These are phyloP conservation scores for Rhizopus sp. DNA, from an alignment of 371 early-diverging fungal species.

Conservation along the genomic window DNA sequence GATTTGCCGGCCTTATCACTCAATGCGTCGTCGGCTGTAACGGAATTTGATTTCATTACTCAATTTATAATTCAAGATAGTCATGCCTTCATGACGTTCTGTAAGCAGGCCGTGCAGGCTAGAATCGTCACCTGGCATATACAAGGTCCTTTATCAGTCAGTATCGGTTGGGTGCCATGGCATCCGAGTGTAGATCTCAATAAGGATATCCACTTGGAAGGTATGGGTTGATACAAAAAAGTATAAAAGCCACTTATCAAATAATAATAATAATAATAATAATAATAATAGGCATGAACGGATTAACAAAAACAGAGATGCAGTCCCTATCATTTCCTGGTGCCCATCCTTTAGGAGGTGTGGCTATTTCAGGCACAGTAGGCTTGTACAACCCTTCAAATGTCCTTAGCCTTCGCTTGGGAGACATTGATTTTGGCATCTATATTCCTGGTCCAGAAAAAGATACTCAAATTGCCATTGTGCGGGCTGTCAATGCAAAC, in stretches of 20 bases:
- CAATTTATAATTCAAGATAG: constrained; percentile 36
- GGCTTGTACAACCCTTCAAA: constrained; percentile 50
- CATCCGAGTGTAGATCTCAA: constrained; percentile 23
- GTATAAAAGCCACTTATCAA: background rate
- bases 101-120: constrained; percentile 40
- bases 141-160: constrained; percentile 28
- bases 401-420: constrained; percentile 39
- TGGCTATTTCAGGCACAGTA: constrained; percentile 32
- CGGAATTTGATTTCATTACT: constrained; percentile 45
- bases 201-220: constrained; percentile 36
- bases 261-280: background rate
- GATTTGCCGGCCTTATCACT: constrained; percentile 36
- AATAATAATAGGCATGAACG: constrained; percentile 43
- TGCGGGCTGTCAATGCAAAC: constrained; percentile 37
- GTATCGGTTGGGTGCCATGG: constrained; percentile 39
- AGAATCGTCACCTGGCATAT: constrained; percentile 41
- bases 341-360: constrained; percentile 42
- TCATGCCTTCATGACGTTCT: constrained; percentile 39
- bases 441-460: constrained; percentile 29
- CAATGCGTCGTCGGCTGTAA: constrained; percentile 14
- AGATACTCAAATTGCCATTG: constrained; percentile 45
- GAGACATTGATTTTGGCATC: constrained; percentile 52
- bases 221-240: constrained; percentile 19
- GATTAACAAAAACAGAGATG: constrained; percentile 41
- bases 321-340: constrained; percentile 38